These are phyloP conservation scores for Phytophthora sansomeana DNA, from an alignment of 352 stramenopile species.

Conservation along the genomic window DNA sequence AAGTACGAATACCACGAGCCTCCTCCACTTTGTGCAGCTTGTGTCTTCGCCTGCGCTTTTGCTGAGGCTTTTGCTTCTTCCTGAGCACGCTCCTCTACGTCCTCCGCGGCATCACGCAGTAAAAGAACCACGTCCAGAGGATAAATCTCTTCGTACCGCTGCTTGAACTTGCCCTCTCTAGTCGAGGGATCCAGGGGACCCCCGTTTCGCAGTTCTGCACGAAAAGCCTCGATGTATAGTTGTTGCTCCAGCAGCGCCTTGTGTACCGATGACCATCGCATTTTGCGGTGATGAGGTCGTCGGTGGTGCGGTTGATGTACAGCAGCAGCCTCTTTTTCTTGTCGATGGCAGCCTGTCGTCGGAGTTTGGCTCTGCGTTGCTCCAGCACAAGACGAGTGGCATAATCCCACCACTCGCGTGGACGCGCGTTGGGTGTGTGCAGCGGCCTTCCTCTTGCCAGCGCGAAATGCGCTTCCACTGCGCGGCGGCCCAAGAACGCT, in stretches of 20 bases:
- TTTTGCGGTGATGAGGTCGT: conserved; percentile 38
- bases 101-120: conserved; percentile 67
- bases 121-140: conserved; percentile 74
- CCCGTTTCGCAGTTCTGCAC: conserved; percentile 54
- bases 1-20: conserved; percentile 87
- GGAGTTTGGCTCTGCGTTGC: conserved; percentile 40
- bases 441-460: conserved; percentile 64
- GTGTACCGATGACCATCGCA: conserved; percentile 71
- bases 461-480: conserved; percentile 78
- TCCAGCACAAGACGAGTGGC: conserved; percentile 54
- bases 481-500: conserved; percentile 65
- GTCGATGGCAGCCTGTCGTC: conserved; percentile 9
- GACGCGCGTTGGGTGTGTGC: conserved; percentile 43
- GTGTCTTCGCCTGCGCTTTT: conserved; percentile 23
- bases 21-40: conserved; percentile 31
- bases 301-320: conserved; percentile 7
- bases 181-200: conserved; percentile 46
- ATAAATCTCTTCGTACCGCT: conserved; percentile 68
- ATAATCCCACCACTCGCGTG: conserved; percentile 86
- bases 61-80: conserved; percentile 38
- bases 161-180: conserved; percentile 52
- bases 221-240: conserved; percentile 68
- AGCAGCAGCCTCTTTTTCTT: neutral
- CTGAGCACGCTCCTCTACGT: conserved; percentile 54
- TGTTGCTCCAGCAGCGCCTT: conserved; percentile 60